Evolutionary conservation across 2,329 filamentous ascomycete species (phyloP).

Genomic region (Cadophora malorum): DNA sequence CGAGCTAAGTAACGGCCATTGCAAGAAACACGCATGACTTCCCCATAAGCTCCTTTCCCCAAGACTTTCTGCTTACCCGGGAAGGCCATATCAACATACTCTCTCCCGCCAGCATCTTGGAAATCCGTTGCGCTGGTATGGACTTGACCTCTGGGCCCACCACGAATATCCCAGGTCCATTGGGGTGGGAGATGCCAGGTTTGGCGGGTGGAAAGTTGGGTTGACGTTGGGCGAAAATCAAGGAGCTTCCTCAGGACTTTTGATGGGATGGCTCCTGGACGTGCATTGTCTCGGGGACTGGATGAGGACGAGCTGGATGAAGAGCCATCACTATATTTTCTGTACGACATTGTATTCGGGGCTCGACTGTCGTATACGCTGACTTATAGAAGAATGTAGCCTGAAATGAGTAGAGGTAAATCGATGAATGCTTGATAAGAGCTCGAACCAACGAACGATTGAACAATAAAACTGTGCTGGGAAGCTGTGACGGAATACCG

Average conservation of each 20-base stretch:
- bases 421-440: not conserved
- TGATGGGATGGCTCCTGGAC: not conserved
- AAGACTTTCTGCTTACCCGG: not conserved
- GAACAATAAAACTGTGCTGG: not conserved
- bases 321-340: not conserved
- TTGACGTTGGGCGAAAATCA: not conserved
- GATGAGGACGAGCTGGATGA: not conserved
- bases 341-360: not conserved
- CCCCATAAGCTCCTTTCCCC: not conserved
- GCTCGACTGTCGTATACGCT: too few species aligned
- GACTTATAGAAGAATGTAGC: too few species aligned
- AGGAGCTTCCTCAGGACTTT: not conserved
- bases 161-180: not conserved
- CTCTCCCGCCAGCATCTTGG: not conserved
- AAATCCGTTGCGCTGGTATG: not conserved
- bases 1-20: not conserved
- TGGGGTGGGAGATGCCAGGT: not conserved
- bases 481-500: not conserved
- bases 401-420: not conserved
- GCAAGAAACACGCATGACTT: not conserved
- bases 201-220: not conserved
- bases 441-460: not conserved
- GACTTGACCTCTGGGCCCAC: constrained; percentile 9
- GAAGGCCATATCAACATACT: not conserved
- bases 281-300: not conserved